Evolutionary conservation across 1,284 basidiomycete species (phyloP).

Genomic region (Sphagnurus paluster): DNA sequence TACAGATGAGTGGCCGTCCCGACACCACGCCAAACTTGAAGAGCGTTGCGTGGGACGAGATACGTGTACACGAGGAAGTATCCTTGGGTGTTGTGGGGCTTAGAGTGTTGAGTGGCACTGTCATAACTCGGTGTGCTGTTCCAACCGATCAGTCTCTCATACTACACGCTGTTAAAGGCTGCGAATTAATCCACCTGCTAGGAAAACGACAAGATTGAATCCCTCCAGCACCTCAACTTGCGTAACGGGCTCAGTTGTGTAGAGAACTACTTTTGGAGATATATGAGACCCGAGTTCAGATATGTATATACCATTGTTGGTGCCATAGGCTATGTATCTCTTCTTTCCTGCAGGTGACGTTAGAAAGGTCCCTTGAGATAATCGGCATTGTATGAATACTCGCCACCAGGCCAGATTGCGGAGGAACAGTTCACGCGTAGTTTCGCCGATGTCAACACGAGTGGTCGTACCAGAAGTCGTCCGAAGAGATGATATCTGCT

Average conservation of each 20-base stretch:
- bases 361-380: background rate
- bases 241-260: slow-evolving; percentile 5
- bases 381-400: background rate
- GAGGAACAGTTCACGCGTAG: slow-evolving; percentile 10
- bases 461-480: slow-evolving; percentile 11
- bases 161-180: background rate
- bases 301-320: slow-evolving; percentile 15
- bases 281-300: background rate
- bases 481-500: slow-evolving; percentile 17
- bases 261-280: slow-evolving; percentile 8
- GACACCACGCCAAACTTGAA: slow-evolving; percentile 11
- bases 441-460: background rate
- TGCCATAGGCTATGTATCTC: slow-evolving; percentile 14
- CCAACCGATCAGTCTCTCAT: background rate
- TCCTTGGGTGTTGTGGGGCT: background rate
- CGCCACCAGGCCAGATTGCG: slow-evolving; percentile 11
- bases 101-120: slow-evolving; percentile 9
- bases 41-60: slow-evolving; percentile 18
- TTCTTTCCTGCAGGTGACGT: background rate
- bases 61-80: slow-evolving; percentile 7
- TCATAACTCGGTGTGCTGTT: slow-evolving; percentile 13
- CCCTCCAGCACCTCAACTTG: slow-evolving; percentile 18
- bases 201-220: slow-evolving; percentile 15
- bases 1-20: slow-evolving; percentile 9
- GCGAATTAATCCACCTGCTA: slow-evolving; percentile 14